Evolutionary conservation across 805 yeast species (phyloP).

Genomic region (Brettanomyces naardenensis): DNA sequence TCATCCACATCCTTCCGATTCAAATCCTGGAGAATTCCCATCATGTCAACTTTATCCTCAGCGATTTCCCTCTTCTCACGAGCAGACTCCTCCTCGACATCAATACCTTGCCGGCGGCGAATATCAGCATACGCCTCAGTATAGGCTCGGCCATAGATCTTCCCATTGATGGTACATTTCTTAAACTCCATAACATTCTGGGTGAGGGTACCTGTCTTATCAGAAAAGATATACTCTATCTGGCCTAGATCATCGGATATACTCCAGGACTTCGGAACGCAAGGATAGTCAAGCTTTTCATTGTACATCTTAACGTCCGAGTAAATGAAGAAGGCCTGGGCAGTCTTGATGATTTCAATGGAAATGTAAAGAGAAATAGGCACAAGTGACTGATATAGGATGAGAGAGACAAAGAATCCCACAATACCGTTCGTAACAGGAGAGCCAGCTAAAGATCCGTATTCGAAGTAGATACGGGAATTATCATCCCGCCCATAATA

Average conservation of each 20-base stretch:
- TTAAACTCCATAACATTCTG: slow-evolving; percentile 84
- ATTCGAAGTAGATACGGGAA: slow-evolving; percentile 62
- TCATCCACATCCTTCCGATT: slow-evolving; percentile 23
- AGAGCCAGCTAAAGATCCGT: slow-evolving; percentile 58
- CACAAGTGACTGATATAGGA: slow-evolving; percentile 69
- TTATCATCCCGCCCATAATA: slow-evolving; percentile 39
- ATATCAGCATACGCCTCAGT: slow-evolving; percentile 80
- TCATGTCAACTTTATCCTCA: slow-evolving; percentile 54
- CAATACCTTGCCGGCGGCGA: slow-evolving; percentile 69
- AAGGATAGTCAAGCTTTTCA: slow-evolving; percentile 63
- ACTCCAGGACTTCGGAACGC: slow-evolving; percentile 80
- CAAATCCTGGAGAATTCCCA: slow-evolving; percentile 33
- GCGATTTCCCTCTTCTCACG: slow-evolving; percentile 42
- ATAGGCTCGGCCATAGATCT: slow-evolving; percentile 68
- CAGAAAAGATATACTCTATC: slow-evolving; percentile 77
- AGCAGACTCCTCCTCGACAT: slow-evolving; percentile 42
- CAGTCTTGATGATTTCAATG: slow-evolving; percentile 74
- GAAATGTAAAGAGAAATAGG: slow-evolving; percentile 80
- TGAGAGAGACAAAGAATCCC: slow-evolving; percentile 67
- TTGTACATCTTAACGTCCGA: slow-evolving; percentile 70
- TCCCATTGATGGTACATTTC: slow-evolving; percentile 69
- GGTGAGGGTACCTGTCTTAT: slow-evolving; percentile 78
- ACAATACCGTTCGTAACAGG: slow-evolving; percentile 65
- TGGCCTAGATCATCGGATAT: slow-evolving; percentile 84
- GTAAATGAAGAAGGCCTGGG: slow-evolving; percentile 74